Evolutionary conservation across 495 filamentous ascomycete species (phyloP).

Genomic region (Tetracladium setigerum): DNA sequence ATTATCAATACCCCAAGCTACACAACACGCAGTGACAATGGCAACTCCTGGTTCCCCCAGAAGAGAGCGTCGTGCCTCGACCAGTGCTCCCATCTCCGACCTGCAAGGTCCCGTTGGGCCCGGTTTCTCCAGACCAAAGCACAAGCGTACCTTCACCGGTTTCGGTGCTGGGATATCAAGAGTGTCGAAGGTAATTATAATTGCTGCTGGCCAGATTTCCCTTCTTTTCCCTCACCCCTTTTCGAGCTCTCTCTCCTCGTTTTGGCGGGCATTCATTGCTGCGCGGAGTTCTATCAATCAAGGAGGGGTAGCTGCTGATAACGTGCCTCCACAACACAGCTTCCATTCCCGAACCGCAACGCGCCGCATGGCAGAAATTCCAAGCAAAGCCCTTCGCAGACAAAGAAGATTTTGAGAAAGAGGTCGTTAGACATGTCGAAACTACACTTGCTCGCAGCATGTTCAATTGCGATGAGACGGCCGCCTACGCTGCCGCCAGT

Average conservation of each 20-base stretch:
- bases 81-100: constrained; percentile 72
- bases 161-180: constrained; percentile 91
- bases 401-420: constrained; percentile 61
- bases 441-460: constrained; percentile 92
- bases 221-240: background rate
- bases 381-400: constrained; percentile 61
- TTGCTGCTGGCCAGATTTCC: background rate
- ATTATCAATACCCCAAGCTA: background rate
- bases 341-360: constrained; percentile 78
- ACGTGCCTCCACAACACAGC: constrained; percentile 32
- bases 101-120: constrained; percentile 75
- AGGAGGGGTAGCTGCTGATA: constrained; percentile 1
- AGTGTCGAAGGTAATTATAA: constrained; percentile 65
- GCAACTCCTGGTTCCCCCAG: constrained; percentile 15
- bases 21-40: constrained; percentile 7
- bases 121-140: constrained; percentile 72
- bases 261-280: background rate
- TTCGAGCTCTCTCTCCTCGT: background rate
- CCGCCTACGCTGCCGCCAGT: constrained; percentile 83
- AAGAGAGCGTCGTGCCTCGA: constrained; percentile 67
- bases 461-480: constrained; percentile 96
- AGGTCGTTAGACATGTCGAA: constrained; percentile 89
- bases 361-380: constrained; percentile 82
- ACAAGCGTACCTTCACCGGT: constrained; percentile 89
- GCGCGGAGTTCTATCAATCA: no score